Evolutionary conservation across 805 yeast species (phyloP).

Genomic region (Candida lessepsii): DNA sequence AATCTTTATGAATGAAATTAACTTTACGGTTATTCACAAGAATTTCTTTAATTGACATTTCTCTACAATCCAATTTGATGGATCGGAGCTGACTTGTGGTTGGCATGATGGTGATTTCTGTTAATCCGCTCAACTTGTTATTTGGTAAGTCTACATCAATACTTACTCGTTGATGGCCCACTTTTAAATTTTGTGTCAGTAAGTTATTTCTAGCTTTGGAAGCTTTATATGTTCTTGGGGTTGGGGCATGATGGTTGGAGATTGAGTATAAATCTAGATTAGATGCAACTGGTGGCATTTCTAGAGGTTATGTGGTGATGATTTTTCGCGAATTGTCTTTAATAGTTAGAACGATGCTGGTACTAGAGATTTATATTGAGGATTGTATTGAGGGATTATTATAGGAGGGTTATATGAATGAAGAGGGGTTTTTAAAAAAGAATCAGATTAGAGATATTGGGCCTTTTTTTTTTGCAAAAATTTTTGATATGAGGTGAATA

Average conservation of each 20-base stretch:
- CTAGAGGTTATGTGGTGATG: background rate
- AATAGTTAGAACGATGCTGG: too few species aligned
- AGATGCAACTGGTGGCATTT: slow-evolving; percentile 9
- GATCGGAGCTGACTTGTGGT: slow-evolving; percentile 53
- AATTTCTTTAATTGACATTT: slow-evolving; percentile 62
- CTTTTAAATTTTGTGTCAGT: slow-evolving; percentile 52
- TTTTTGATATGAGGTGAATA: too few species aligned
- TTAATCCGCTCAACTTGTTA: slow-evolving; percentile 61
- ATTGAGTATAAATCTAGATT: slow-evolving; percentile 1
- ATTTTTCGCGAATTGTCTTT: slow-evolving; percentile 1
- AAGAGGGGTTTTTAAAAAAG: too few species aligned
- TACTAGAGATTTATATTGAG: too few species aligned
- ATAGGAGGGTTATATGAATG: too few species aligned
- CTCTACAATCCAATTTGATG: slow-evolving; percentile 78
- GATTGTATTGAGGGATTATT: too few species aligned
- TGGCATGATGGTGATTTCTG: slow-evolving; percentile 83
- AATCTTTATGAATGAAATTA: slow-evolving; percentile 56
- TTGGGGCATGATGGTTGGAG: slow-evolving; percentile 3
- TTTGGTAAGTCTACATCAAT: slow-evolving; percentile 77
- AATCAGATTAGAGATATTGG: too few species aligned
- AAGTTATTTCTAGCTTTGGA: slow-evolving; percentile 22
- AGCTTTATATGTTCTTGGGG: slow-evolving; percentile 22
- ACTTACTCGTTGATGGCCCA: slow-evolving; percentile 81
- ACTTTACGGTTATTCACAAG: slow-evolving; percentile 56
- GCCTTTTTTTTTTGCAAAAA: too few species aligned